Evolutionary conservation across 2,329 filamentous ascomycete genomes (phyloP), one percentile per base, ranked within the genome.

Genomic region (Botrytis fragariae): DNA sequence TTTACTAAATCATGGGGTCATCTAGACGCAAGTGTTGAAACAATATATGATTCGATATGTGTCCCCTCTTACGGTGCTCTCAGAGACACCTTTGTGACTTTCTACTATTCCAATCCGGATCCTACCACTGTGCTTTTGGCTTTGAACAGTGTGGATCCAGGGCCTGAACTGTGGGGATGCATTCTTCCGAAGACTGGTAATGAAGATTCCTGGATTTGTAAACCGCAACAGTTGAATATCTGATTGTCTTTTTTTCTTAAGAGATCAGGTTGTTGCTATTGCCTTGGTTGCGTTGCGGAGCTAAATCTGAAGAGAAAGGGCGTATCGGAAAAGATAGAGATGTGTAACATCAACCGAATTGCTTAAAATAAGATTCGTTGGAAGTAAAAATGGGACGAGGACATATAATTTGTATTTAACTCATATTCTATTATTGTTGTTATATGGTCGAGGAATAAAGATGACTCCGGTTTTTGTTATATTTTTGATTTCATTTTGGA

Each of bases 71-170:
- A 60, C 9, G 32, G 57, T 35, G 57, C 57, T 60, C 12, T 7
- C 32, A 60, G 8, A 60, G 18, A 60, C 32, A 22, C 29, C 32
- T 59, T 60, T 35, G 29, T 35, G 29, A 22, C 18, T 35, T 35
- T 60, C 4, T 12, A 25, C 16, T 1, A 22, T 25, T 4, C 22
- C 8, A 12, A 4, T 7, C 4, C 4, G 3, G 0, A 7, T 1
- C 4, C 32, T 37, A 18, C 0, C 2, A 12, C 1, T 37, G 20
- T 61, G 10, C 5, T 37, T 61, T 14, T 2, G 32, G 59, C 59
- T 61, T 16, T 61, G 20, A 7, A 35, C 9, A 25, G 3, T 3
- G 32, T 37, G 20, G 59, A 16, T 37, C 4, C 20, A 25, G 2
- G 10, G 10, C 12, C 18, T 35, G 10, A 61, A 39, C 1, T 37